Percentiles rank a stretch among this genome's conserved stretches.
Evolutionary conservation across 1,284 basidiomycete species (phyloP).

Genomic region (Hemileia vastatrix): DNA sequence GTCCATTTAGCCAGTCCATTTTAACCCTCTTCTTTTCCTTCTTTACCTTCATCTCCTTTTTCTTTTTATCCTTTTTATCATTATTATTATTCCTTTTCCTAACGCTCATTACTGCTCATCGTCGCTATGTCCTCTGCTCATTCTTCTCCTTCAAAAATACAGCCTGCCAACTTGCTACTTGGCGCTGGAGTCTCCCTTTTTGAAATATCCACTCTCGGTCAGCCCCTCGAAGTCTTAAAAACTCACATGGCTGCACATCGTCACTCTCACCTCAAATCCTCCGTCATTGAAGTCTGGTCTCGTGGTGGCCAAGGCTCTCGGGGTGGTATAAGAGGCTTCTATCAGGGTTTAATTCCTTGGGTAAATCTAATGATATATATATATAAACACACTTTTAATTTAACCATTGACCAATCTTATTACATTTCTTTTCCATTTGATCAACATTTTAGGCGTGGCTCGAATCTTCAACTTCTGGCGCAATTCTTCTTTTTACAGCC

Average conservation of each 20-base stretch:
- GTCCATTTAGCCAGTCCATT: too few species aligned
- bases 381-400: neutral
- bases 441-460: constrained; percentile 11
- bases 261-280: constrained; percentile 2
- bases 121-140: too few species aligned
- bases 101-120: too few species aligned
- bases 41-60: too few species aligned
- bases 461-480: constrained; percentile 16
- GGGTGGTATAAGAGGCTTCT: constrained; percentile 16
- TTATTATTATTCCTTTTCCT: too few species aligned
- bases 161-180: constrained; percentile 16
- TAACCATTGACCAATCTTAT: too few species aligned
- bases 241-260: constrained; percentile 24
- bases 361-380: constrained; percentile 1
- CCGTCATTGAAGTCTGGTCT: constrained; percentile 14
- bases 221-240: constrained; percentile 20
- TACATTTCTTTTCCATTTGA: too few species aligned
- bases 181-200: constrained; percentile 20
- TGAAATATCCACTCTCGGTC: constrained; percentile 16
- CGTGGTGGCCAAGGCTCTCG: constrained; percentile 5
- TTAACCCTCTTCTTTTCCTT: too few species aligned
- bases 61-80: too few species aligned
- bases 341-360: constrained; percentile 23
- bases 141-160: too few species aligned
- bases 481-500: constrained; percentile 21